phyloP scores from a whole-genome alignment of 768 basidiomycete genomes.

The Lactifluus rugatus region DNA sequence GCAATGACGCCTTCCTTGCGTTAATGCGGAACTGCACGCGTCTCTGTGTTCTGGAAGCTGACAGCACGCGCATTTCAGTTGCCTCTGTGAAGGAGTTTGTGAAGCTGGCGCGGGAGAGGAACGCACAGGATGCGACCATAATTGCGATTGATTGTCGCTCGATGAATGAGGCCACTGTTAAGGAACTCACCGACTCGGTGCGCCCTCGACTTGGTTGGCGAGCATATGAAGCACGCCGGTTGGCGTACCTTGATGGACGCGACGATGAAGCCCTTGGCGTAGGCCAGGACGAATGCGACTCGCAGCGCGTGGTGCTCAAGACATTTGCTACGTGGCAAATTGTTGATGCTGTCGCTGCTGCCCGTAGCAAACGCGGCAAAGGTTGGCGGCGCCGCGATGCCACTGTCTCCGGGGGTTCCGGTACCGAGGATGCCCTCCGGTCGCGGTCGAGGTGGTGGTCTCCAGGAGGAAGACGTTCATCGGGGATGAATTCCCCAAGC shows the following conservation, averaged over 20 bases:
- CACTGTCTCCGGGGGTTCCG: slow-evolving; percentile 30
- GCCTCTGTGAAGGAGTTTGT: slow-evolving; percentile 61
- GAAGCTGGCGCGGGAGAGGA: slow-evolving; percentile 39
- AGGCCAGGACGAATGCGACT: slow-evolving; percentile 78
- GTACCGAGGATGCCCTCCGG: slow-evolving; percentile 22
- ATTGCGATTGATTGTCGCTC: slow-evolving; percentile 71
- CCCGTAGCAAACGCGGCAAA: slow-evolving; percentile 58
- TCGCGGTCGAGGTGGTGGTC: slow-evolving; percentile 41
- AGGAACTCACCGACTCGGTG: slow-evolving; percentile 47
- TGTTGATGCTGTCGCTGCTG: slow-evolving; percentile 63
- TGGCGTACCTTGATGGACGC: slow-evolving; percentile 60
- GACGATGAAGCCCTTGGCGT: slow-evolving; percentile 59
- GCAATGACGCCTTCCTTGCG: slow-evolving; percentile 49
- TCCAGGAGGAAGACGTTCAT: slow-evolving; percentile 38
- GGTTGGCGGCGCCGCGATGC: slow-evolving; percentile 32
- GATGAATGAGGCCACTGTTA: slow-evolving; percentile 50
- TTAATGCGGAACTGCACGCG: slow-evolving; percentile 56
- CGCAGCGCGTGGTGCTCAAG: slow-evolving; percentile 62
- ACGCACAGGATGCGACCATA: slow-evolving; percentile 41
- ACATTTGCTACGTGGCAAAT: slow-evolving; percentile 82
- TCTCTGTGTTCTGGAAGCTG: slow-evolving; percentile 63
- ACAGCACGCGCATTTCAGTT: slow-evolving; percentile 65
- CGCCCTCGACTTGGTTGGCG: slow-evolving; percentile 70
- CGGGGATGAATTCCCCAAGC: slow-evolving; percentile 44
- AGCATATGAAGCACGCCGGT: slow-evolving; percentile 57